Base-by-base conservation (phyloP, 2,329 filamentous ascomycete species). In the Penicillium sp. region DNA sequence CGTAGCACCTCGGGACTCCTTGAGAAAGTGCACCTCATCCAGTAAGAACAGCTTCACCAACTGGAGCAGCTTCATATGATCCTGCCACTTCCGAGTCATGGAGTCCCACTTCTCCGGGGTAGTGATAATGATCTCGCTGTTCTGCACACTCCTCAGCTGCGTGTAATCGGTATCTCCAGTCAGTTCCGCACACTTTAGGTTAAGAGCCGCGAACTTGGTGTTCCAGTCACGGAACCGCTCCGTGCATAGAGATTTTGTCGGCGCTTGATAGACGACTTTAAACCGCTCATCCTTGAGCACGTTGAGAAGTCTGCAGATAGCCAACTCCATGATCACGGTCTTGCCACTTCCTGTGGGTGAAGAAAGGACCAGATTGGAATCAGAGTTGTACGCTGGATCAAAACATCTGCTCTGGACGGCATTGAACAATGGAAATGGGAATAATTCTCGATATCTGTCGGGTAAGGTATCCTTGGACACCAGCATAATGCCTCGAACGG, bases 41-140 rank as follows among this genome's bases (percentile, higher is more conserved):
- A 96, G 92, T 21, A 96, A 81, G 60, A 95, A 91, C 0, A 96
- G 77, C 58, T 88, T 90, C 46, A 96, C 84, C 60, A 93, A 80
- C 57, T 88, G 84, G 73, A 96, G 85, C 19, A 96, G 77, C 61
- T 82, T 89, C 52, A 83, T 82, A 66, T 96, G 89, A 64, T 96
- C 91, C 64, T 87, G 86, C 91, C 91, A 96, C 68, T 91, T 93
- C 19, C 91, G 82, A 0, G 91, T 96, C 71, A 95, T 87, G 58
- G 90, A 93, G 69, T 96, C 91, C 91, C 91, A 96, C 68, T 96
- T 96, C 73, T 96, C 91, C 0, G 91, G 91, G 0, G 91, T 96
- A 0, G 91, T 95, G 60, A 96, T 83, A 63, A 96, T 93, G 61
- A 96, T 90, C 47, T 87, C 87, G 3, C 90, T 90, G 63, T 81